Conservation (phyloP, 768 basidiomycete species). For the Serendipita vermifera region DNA sequence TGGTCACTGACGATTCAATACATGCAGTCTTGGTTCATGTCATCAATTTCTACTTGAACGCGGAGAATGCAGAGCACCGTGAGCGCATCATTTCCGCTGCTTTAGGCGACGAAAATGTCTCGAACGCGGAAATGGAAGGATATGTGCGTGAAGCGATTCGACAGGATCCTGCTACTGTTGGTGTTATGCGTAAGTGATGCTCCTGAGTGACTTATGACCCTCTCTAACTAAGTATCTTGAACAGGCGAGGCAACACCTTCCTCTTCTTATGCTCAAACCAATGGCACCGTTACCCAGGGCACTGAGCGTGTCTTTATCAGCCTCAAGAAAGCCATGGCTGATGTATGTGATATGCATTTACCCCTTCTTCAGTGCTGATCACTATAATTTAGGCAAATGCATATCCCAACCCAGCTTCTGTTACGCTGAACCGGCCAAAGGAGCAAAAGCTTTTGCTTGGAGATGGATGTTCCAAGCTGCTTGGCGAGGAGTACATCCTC, state of each 20-base stretch:
- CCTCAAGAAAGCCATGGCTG: slow-evolving; percentile 39
- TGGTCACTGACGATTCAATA: no score
- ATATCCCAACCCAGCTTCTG: slow-evolving; percentile 35
- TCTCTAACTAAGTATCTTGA: slow-evolving; percentile 35
- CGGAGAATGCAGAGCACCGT: slow-evolving; percentile 25
- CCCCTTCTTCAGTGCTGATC: neutral
- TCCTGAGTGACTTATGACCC: slow-evolving; percentile 2
- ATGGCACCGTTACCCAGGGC: slow-evolving; percentile 31
- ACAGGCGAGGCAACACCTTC: slow-evolving; percentile 7
- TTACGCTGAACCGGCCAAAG: slow-evolving; percentile 35
- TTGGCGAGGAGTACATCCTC: slow-evolving; percentile 42
- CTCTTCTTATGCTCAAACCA: slow-evolving; percentile 25
- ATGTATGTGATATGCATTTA: slow-evolving; percentile 32
- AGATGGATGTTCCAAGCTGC: slow-evolving; percentile 22
- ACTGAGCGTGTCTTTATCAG: slow-evolving; percentile 50
- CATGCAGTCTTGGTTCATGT: slow-evolving; percentile 47
- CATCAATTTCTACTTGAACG: slow-evolving; percentile 49
- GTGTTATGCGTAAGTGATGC: slow-evolving; percentile 10
- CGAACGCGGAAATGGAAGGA: slow-evolving; percentile 31
- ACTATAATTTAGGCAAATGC: slow-evolving; percentile 30
- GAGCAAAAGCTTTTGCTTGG: slow-evolving; percentile 32
- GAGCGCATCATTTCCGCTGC: slow-evolving; percentile 18
- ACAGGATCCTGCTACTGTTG: slow-evolving; percentile 21
- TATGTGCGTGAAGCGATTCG: slow-evolving; percentile 58
- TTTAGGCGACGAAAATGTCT: slow-evolving; percentile 26